These are phyloP conservation scores for Pinus tabuliformis DNA, from an alignment of 75 land plant genomes.

Conservation along the genomic window DNA sequence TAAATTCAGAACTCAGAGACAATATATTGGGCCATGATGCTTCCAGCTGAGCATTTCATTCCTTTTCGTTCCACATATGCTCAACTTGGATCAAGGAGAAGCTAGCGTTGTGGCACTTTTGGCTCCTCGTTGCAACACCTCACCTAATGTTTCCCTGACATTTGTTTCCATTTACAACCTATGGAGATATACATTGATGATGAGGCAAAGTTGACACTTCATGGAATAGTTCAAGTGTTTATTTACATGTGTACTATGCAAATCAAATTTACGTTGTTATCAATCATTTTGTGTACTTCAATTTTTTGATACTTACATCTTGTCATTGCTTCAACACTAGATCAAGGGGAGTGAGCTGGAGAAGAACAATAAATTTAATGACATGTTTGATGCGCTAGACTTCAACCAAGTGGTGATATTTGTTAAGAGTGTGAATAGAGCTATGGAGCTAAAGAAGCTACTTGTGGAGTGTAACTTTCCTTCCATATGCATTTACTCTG, in stretches of 20 bases:
- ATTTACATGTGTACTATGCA: not conserved
- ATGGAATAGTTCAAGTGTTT: slow-evolving; percentile 95
- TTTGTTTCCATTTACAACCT: slow-evolving; percentile 84
- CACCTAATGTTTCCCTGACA: slow-evolving; percentile 54
- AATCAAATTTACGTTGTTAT: not conserved
- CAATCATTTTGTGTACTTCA: not conserved
- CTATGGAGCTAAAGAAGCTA: slow-evolving; percentile 94
- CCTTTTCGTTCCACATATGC: slow-evolving; percentile 10
- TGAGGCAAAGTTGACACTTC: slow-evolving; percentile 96
- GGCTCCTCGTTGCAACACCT: slow-evolving; percentile 32
- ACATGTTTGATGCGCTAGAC: slow-evolving; percentile 95
- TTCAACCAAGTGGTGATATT: slow-evolving; percentile 99
- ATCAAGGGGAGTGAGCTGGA: slow-evolving; percentile 92
- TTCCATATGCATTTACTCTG: slow-evolving; percentile 96
- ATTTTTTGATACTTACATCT: not conserved
- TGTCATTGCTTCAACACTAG: slow-evolving; percentile 70
- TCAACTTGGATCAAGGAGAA: slow-evolving; percentile 22
- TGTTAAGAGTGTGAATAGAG: slow-evolving; percentile 94
- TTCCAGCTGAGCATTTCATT: slow-evolving; percentile 10
- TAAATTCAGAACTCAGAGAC: slow-evolving; percentile 12
- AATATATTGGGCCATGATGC: slow-evolving; percentile 7
- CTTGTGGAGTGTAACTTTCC: slow-evolving; percentile 98
- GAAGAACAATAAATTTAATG: slow-evolving; percentile 95
- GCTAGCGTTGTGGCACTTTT: slow-evolving; percentile 19
- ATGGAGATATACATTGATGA: slow-evolving; percentile 99